phyloP scores from a whole-genome alignment of 169 alveolate genomes.

The Eimeria necatrix region DNA sequence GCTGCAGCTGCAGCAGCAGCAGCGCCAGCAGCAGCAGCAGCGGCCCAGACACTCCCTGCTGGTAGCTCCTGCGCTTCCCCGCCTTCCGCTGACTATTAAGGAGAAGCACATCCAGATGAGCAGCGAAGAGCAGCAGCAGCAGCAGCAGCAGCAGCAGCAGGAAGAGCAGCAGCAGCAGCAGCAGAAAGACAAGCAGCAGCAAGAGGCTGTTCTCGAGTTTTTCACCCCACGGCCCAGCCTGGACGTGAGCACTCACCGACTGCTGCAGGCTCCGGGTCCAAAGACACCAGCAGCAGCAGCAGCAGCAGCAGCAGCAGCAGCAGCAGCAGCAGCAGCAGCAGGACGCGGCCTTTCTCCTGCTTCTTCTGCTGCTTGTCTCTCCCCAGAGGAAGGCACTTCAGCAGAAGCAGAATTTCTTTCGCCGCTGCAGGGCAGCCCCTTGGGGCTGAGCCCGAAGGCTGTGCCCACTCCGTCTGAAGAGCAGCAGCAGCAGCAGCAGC shows the following conservation, averaged over 20 bases:
- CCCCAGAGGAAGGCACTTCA: not conserved
- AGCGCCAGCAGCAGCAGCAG: not conserved
- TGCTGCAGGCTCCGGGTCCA: too few relatives aligned
- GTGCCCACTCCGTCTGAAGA: not conserved
- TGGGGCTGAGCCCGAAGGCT: not conserved
- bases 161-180: not conserved
- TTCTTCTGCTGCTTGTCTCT: not conserved
- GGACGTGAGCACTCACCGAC: not conserved
- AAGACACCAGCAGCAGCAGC: not conserved
- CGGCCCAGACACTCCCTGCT: not conserved
- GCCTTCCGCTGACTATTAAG: not conserved
- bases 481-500: not conserved
- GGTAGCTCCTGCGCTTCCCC: not conserved
- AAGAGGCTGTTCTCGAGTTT: not conserved
- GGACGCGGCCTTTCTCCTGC: not conserved
- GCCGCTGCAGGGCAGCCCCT: not conserved
- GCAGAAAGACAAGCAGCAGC: not conserved
- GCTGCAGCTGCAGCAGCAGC: not conserved
- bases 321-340: not conserved
- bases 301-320: not conserved
- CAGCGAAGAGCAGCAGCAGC: too few relatives aligned
- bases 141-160: not conserved
- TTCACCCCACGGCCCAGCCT: not conserved
- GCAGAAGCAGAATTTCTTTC: not conserved
- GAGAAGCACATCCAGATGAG: too few relatives aligned